Conservation (phyloP, 768 basidiomycete species). For the Boletales sp. region DNA sequence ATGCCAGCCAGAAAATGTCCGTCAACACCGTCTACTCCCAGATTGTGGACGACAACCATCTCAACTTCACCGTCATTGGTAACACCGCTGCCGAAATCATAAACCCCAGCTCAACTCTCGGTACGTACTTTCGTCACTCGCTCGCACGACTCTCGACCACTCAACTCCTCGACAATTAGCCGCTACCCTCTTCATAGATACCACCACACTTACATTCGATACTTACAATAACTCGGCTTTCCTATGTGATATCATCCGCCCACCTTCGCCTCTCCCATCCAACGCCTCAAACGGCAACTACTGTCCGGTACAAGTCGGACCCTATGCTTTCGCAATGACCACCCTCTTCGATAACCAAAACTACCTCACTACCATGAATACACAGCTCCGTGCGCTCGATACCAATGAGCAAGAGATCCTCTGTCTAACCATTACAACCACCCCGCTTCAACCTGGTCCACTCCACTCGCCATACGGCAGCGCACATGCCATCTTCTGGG, state of each 20-base stretch:
- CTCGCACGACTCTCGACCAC: not conserved
- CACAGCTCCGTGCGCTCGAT: conserved; percentile 86
- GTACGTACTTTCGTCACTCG: conserved; percentile 37
- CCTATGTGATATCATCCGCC: conserved; percentile 76
- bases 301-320: conserved; percentile 79
- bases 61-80: conserved; percentile 77
- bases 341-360: conserved; percentile 64
- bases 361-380: conserved; percentile 78
- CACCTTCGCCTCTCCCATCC: conserved; percentile 66
- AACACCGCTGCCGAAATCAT: conserved; percentile 53
- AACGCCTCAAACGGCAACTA: conserved; percentile 40
- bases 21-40: conserved; percentile 74
- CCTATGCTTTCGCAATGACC: conserved; percentile 76
- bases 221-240: conserved; percentile 68
- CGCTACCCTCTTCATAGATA: conserved; percentile 88
- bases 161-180: conserved; percentile 10
- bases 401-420: conserved; percentile 76
- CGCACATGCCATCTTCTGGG: conserved; percentile 69
- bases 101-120: conserved; percentile 61
- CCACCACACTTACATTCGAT: conserved; percentile 73
- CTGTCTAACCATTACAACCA: conserved; percentile 76
- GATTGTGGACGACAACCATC: conserved; percentile 43
- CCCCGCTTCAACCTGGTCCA: conserved; percentile 65
- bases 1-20: conserved; percentile 54
- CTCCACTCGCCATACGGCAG: conserved; percentile 58